Evolutionary conservation across 352 stramenopile genomes (phyloP).

Genomic region (Phytopythium litorale): DNA sequence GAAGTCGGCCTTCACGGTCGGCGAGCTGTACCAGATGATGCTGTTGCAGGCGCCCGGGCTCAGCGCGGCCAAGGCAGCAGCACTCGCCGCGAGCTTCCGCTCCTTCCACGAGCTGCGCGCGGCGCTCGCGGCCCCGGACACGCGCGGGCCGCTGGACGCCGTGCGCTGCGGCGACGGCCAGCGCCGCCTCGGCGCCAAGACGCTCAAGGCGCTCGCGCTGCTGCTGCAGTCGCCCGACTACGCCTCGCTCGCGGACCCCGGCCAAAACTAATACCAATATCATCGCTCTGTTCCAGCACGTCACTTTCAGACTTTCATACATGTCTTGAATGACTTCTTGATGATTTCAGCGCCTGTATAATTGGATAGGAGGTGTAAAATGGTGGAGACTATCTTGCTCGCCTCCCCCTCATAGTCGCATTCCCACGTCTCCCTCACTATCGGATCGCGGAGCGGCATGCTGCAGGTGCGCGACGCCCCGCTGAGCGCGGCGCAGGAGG

Average conservation of each 20-base stretch:
- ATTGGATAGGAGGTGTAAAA: neutral
- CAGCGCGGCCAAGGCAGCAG: slow-evolving; percentile 48
- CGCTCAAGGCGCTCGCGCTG: slow-evolving; percentile 23
- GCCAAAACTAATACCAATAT: neutral
- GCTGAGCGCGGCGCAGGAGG: slow-evolving; percentile 43
- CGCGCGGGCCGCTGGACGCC: slow-evolving; percentile 33
- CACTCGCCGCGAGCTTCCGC: slow-evolving; percentile 33
- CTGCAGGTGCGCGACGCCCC: slow-evolving; percentile 32
- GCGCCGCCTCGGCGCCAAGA: slow-evolving; percentile 38
- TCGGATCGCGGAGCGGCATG: neutral
- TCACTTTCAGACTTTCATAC: neutral
- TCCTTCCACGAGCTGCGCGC: slow-evolving; percentile 48
- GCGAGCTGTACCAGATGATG: slow-evolving; percentile 83
- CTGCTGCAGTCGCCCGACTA: slow-evolving; percentile 35
- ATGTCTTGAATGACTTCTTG: neutral
- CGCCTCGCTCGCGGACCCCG: slow-evolving; percentile 11
- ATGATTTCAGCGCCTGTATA: neutral
- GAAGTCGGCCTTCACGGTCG: slow-evolving; percentile 60
- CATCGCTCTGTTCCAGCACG: neutral
- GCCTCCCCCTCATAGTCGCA: neutral
- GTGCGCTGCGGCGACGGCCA: slow-evolving; percentile 47
- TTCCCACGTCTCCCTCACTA: neutral
- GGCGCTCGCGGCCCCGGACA: slow-evolving; percentile 29
- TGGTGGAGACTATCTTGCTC: neutral
- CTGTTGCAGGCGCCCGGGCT: slow-evolving; percentile 69